These are phyloP conservation scores for Asclepias syriaca DNA, from an alignment of 257 asterid genomes.

Conservation along the genomic window DNA sequence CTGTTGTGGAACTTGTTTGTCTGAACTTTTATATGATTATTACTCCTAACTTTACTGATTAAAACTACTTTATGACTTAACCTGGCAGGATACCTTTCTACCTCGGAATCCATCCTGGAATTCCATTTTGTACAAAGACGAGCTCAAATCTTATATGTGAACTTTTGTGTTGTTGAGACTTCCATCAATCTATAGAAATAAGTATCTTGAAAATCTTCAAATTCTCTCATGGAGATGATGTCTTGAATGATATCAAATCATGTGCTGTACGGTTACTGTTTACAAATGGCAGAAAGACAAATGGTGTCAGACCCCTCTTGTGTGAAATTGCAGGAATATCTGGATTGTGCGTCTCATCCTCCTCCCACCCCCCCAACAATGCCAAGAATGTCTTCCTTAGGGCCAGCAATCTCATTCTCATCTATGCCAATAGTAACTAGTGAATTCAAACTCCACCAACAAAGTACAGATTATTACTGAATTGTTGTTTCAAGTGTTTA, in stretches of 20 bases:
- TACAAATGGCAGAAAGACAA: constrained; percentile 73
- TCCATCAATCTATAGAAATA: neutral
- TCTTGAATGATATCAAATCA: neutral
- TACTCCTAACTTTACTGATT: neutral
- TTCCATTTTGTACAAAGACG: too few relatives aligned
- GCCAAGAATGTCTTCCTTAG: constrained; percentile 75
- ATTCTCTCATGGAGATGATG: neutral
- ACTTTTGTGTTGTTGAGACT: neutral
- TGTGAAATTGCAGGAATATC: constrained; percentile 89
- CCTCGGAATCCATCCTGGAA: constrained; percentile 66
- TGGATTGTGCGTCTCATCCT: constrained; percentile 89
- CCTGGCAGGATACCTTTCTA: constrained; percentile 70
- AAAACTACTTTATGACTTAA: neutral
- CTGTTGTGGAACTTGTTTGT: neutral
- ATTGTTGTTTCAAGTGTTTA: neutral
- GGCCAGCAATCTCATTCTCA: constrained; percentile 55
- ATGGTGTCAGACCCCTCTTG: constrained; percentile 78
- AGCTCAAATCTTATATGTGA: too few relatives aligned
- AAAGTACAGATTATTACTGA: neutral
- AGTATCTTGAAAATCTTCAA: neutral
- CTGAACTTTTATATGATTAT: neutral
- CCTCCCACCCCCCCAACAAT: constrained; percentile 88
- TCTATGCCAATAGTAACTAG: constrained; percentile 83
- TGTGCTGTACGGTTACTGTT: neutral
- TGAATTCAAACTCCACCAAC: neutral